A percentile compares a stretch with the other conserved stretches of the same genome.
Conservation (phyloP, 1,139 yeast genomes). For the Blastobotrys buckinghamii region DNA sequence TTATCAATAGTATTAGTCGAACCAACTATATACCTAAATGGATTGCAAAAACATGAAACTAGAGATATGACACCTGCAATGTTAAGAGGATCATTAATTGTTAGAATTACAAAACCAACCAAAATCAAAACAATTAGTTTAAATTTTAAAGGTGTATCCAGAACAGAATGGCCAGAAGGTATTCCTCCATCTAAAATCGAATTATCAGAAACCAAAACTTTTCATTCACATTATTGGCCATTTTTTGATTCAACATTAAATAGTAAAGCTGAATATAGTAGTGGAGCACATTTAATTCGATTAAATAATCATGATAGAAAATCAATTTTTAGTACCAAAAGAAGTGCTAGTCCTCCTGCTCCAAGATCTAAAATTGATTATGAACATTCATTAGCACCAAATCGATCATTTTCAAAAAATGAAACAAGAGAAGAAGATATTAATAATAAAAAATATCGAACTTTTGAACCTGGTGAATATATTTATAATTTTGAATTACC, state of each 20-base stretch:
- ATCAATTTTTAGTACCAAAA: neutral
- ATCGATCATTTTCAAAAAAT: slow-evolving; percentile 22
- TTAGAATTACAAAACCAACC: slow-evolving; percentile 67
- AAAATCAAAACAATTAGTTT: slow-evolving; percentile 67
- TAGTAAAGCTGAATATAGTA: slow-evolving; percentile 34
- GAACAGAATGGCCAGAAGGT: slow-evolving; percentile 99
- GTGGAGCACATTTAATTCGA: slow-evolving; percentile 57
- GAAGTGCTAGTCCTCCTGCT: neutral
- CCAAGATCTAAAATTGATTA: neutral
- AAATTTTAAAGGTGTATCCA: slow-evolving; percentile 61
- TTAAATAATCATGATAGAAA: slow-evolving; percentile 33
- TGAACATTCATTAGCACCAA: slow-evolving; percentile 12
- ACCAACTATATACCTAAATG: slow-evolving; percentile 72
- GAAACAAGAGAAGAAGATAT: slow-evolving; percentile 31
- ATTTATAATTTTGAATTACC: slow-evolving; percentile 89
- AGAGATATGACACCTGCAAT: slow-evolving; percentile 72
- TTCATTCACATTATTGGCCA: slow-evolving; percentile 87
- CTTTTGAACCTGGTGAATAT: slow-evolving; percentile 77
- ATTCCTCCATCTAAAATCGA: slow-evolving; percentile 82
- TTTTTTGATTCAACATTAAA: slow-evolving; percentile 50
- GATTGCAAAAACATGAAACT: slow-evolving; percentile 64
- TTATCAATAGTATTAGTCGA: slow-evolving; percentile 50
- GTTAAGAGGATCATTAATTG: slow-evolving; percentile 71
- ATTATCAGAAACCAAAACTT: slow-evolving; percentile 55
- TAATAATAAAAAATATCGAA: slow-evolving; percentile 36